phyloP scores from a whole-genome alignment of 768 basidiomycete species.

The Tylopilus sp. region DNA sequence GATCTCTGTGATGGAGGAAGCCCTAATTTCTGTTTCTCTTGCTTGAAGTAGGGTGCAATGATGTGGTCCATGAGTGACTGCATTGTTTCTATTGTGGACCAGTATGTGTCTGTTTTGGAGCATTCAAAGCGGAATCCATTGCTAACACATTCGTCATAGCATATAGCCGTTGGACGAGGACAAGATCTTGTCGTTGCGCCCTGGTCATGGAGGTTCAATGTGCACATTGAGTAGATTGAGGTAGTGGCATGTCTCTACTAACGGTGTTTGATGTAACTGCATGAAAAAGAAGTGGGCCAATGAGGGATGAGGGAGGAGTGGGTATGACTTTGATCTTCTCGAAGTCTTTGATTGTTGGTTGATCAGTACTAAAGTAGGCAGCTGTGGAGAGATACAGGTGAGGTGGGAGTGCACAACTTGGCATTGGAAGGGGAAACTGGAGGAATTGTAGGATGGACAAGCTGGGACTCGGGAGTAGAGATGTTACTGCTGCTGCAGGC shows the following conservation, averaged over 20 bases:
- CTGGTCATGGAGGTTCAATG: no score
- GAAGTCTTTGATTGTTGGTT: neutral
- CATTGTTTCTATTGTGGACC: neutral
- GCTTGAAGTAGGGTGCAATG: neutral
- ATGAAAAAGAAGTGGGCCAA: neutral
- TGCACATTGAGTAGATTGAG: neutral
- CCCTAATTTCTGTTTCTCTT: neutral
- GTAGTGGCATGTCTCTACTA: no score
- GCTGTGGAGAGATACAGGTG: no score
- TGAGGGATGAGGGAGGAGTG: neutral
- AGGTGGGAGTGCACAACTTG: no score
- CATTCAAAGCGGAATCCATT: neutral
- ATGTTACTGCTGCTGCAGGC: no score
- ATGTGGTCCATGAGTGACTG: neutral
- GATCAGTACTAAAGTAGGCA: neutral
- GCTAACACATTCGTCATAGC: neutral
- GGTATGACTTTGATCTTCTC: neutral
- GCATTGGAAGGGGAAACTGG: no score
- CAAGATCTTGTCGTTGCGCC: neutral
- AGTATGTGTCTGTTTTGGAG: neutral
- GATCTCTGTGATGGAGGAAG: neutral
- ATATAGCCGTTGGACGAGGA: neutral
- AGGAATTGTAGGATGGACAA: no score
- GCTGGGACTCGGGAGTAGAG: no score
- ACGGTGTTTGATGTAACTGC: no score